A percentile compares a stretch with the other conserved stretches of the same genome.
These are phyloP conservation scores for Clarireedia paspali DNA, from an alignment of 2,329 filamentous ascomycete species.

Conservation along the genomic window DNA sequence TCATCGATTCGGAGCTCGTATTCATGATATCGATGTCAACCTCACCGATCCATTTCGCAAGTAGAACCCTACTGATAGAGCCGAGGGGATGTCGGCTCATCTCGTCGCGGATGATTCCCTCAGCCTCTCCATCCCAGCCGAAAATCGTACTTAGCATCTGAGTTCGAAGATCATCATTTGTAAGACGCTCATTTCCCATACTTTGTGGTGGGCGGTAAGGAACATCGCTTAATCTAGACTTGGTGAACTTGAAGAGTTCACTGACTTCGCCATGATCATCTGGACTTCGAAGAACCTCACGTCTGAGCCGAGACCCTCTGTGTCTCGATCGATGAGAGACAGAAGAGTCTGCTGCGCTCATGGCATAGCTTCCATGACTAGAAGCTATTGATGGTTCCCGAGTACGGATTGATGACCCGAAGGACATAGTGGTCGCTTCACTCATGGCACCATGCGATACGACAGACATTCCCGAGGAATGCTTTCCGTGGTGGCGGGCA, in stretches of 20 bases:
- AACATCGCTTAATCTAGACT: conserved; percentile 72
- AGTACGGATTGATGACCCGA: conserved; percentile 48
- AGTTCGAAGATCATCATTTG: conserved; percentile 70
- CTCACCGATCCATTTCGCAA: conserved; percentile 90
- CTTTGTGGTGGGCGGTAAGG: conserved; percentile 65
- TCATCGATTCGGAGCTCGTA: conserved; percentile 77
- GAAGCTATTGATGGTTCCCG: conserved; percentile 27
- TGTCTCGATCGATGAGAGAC: conserved; percentile 39
- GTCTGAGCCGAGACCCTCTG: conserved; percentile 59
- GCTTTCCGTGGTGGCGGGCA: conserved; percentile 25
- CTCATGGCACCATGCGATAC: conserved; percentile 45
- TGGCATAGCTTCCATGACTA: conserved; percentile 48
- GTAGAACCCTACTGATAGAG: conserved; percentile 70
- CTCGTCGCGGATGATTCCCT: conserved; percentile 78
- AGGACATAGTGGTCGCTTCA: conserved; percentile 62
- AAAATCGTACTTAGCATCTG: conserved; percentile 95
- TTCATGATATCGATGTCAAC: conserved; percentile 74
- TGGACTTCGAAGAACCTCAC: conserved; percentile 74
- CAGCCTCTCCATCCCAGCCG: conserved; percentile 83
- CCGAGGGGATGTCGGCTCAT: conserved; percentile 64
- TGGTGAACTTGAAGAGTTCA: conserved; percentile 82
- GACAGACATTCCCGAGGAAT: conserved; percentile 32
- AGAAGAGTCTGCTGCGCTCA: conserved; percentile 35
- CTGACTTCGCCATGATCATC: conserved; percentile 57
- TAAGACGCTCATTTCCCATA: conserved; percentile 50